These are phyloP conservation scores for Tricholomella constricta DNA, from an alignment of 768 basidiomycete species.

Conservation along the genomic window DNA sequence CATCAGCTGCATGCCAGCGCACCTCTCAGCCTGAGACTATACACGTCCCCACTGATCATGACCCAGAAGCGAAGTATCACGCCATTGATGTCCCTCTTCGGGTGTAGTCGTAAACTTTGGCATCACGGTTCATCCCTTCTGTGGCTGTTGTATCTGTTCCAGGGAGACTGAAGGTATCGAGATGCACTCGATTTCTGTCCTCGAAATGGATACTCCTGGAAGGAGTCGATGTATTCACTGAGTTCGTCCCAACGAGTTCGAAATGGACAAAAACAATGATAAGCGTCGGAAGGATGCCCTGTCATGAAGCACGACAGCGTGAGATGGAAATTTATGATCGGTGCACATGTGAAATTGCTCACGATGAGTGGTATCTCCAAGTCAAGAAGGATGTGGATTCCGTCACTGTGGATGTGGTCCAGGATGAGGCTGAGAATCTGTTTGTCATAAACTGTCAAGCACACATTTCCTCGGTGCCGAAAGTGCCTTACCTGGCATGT, in stretches of 20 bases:
- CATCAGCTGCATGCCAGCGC: no score
- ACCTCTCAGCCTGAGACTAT: no score
- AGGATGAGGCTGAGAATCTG: conserved; percentile 16
- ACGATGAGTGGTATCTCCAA: conserved; percentile 17
- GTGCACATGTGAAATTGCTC: not conserved
- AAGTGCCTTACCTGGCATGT: conserved; percentile 5
- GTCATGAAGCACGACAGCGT: not conserved
- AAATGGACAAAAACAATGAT: conserved; percentile 20
- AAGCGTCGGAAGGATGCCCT: conserved; percentile 22
- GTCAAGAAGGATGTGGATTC: conserved; percentile 15
- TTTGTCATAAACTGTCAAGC: not conserved
- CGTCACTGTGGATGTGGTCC: conserved; percentile 9
- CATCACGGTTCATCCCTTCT: not conserved
- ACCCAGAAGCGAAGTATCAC: no score
- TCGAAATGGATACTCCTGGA: not conserved
- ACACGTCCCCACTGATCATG: no score
- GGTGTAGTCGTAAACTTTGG: not conserved
- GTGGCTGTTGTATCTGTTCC: no score
- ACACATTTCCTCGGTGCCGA: not conserved
- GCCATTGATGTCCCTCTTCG: not conserved
- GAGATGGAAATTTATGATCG: not conserved
- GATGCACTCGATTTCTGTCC: conserved; percentile 4
- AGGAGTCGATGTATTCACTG: not conserved
- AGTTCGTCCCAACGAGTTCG: not conserved
- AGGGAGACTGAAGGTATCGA: conserved; percentile 2